phyloP scores from a whole-genome alignment of 352 stramenopile species.

The Phytophthora idaei region DNA sequence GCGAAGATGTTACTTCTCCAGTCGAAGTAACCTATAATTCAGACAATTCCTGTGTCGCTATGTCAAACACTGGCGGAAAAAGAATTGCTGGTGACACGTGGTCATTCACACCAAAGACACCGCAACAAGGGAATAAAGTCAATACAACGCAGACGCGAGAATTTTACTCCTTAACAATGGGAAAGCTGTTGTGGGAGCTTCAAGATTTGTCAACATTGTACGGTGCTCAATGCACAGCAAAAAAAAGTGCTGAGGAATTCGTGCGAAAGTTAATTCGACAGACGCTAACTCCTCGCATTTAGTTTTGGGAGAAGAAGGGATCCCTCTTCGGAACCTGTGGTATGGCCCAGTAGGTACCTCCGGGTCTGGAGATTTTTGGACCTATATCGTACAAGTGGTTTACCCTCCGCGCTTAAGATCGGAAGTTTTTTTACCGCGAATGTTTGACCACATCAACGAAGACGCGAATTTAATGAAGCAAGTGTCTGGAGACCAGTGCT shows the following conservation, averaged over 20 bases:
- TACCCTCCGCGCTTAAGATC: not conserved
- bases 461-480: not conserved
- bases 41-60: not conserved
- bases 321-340: not conserved
- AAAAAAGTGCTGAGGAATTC: not conserved
- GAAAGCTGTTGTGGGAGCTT: not conserved
- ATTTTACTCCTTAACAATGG: not conserved
- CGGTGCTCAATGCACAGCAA: no score
- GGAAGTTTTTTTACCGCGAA: not conserved
- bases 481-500: not conserved
- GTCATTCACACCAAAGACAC: no score
- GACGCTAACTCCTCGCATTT: not conserved
- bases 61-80: not conserved
- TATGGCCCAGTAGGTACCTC: not conserved
- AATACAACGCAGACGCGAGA: not conserved
- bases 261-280: not conserved
- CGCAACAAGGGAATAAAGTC: no score
- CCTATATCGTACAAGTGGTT: no score
- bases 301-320: not conserved
- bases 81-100: no score
- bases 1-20: not conserved
- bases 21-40: no score
- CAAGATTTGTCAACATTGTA: not conserved
- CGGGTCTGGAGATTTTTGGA: not conserved
- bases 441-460: not conserved